These are phyloP conservation scores for Monoraphidium neglectum DNA, from an alignment of 139 green algal species.

Conservation along the genomic window DNA sequence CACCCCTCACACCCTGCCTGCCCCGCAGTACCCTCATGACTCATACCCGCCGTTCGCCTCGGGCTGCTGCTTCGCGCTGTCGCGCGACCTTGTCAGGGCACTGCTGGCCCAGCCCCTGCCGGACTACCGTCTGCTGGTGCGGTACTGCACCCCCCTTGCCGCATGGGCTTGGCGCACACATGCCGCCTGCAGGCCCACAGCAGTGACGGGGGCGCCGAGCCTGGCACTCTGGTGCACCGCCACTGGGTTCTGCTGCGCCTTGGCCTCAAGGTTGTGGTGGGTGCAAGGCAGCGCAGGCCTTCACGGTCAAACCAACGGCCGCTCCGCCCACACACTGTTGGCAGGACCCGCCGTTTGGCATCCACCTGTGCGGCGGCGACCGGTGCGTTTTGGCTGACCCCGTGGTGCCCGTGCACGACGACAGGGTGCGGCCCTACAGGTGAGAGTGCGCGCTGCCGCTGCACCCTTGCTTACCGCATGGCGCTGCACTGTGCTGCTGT, in stretches of 20 bases:
- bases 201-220: not conserved
- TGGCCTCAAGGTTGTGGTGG: no score
- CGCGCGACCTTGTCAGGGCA: constrained; percentile 50
- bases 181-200: not conserved
- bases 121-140: constrained; percentile 64
- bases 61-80: constrained; percentile 67
- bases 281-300: not conserved
- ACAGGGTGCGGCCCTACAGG: constrained; percentile 58
- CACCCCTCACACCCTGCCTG: not conserved
- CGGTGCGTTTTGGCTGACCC: constrained; percentile 42
- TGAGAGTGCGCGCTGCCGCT: no score
- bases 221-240: not conserved
- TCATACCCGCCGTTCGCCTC: constrained; percentile 68
- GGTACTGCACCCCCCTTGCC: not conserved
- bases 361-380: constrained; percentile 60
- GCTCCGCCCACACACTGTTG: not conserved
- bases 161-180: not conserved
- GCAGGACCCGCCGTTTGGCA: constrained; percentile 69
- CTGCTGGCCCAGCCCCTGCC: constrained; percentile 52
- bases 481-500: no score
- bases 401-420: constrained; percentile 58
- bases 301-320: not conserved
- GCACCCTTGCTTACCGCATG: no score
- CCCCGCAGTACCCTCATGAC: constrained; percentile 57
- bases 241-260: not conserved